phyloP scores from a whole-genome alignment of 2,329 filamentous ascomycete species.

The Blastomyces gilchristii region DNA sequence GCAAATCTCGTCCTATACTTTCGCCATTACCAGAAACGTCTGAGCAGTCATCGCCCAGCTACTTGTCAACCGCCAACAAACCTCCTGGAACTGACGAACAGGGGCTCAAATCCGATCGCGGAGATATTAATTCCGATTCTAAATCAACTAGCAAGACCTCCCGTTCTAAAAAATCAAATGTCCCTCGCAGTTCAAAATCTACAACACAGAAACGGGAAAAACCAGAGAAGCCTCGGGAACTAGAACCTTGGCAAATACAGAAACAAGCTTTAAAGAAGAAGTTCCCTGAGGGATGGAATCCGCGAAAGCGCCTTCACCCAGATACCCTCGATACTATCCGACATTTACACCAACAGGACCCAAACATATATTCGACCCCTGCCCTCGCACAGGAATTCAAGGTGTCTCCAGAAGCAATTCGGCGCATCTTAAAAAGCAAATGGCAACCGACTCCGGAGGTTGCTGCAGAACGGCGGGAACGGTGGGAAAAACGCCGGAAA shows the following conservation, averaged over 20 bases:
- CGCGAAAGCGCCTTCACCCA: conserved; percentile 77
- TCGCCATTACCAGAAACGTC: neutral
- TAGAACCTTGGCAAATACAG: conserved; percentile 60
- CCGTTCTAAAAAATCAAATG: neutral
- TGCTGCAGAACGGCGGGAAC: conserved; percentile 29
- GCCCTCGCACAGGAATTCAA: conserved; percentile 69
- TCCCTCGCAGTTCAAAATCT: neutral
- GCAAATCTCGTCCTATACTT: neutral
- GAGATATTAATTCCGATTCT: neutral
- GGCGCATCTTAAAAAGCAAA: conserved; percentile 63
- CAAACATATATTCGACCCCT: conserved; percentile 63
- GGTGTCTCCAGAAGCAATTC: conserved; percentile 76
- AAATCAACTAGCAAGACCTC: neutral
- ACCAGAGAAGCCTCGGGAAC: conserved; percentile 17
- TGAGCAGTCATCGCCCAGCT: neutral
- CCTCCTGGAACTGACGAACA: neutral
- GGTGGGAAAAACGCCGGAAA: conserved; percentile 38
- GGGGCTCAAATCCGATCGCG: neutral
- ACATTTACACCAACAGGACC: conserved; percentile 66
- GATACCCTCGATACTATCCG: conserved; percentile 87
- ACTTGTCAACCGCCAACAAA: neutral
- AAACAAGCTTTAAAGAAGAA: conserved; percentile 67
- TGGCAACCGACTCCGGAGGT: conserved; percentile 35
- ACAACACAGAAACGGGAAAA: conserved; percentile 12
- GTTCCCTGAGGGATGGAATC: conserved; percentile 68